Conservation (phyloP, 176 grass and related monocot genomes). For the Guadua angustifolia region DNA sequence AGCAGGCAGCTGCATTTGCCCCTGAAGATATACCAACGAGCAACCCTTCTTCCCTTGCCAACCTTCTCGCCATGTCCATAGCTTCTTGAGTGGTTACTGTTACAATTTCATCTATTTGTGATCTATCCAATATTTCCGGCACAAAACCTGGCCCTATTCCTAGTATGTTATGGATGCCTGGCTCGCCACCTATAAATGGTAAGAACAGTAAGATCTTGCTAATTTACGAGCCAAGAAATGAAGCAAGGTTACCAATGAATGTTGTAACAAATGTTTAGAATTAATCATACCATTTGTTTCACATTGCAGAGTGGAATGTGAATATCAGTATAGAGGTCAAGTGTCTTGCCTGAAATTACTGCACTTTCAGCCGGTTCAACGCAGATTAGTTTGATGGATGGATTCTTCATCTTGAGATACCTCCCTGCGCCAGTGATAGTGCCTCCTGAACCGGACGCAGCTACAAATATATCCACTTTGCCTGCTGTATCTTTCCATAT, state of each 20-base stretch:
- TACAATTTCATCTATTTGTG: conserved; percentile 67
- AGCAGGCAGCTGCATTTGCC: conserved; percentile 68
- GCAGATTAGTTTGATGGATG: conserved; percentile 64
- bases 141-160: conserved; percentile 70
- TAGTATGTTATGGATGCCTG: conserved; percentile 72
- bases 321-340: not conserved
- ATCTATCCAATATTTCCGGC: conserved; percentile 64
- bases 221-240: not conserved
- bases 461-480: conserved; percentile 86
- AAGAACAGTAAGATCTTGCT: not conserved
- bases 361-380: conserved; percentile 89
- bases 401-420: conserved; percentile 86
- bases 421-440: conserved; percentile 73
- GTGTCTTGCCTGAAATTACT: conserved; percentile 67
- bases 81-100: conserved; percentile 70
- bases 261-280: not conserved
- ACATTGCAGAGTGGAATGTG: not conserved
- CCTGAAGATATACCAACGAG: conserved; percentile 91
- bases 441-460: conserved; percentile 77
- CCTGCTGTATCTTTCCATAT: conserved; percentile 93
- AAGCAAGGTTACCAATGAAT: not conserved
- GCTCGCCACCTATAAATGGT: conserved; percentile 57
- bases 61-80: conserved; percentile 72
- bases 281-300: not conserved
- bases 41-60: conserved; percentile 84